Conservation (phyloP, 202 grass and related monocot species). For the Miscanthus sacchariflorus region DNA sequence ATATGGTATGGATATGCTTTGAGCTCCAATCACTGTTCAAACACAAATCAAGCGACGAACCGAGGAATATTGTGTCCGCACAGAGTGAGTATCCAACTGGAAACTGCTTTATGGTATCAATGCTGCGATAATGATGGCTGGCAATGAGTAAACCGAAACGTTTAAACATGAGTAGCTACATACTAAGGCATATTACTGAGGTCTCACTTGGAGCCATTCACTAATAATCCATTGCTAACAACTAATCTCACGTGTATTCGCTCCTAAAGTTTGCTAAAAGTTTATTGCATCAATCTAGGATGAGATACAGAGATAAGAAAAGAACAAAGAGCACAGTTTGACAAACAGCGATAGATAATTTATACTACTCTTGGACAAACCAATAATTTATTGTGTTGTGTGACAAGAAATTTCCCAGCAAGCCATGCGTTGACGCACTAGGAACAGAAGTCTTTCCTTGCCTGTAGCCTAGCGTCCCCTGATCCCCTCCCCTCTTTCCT, state of each 20-base stretch:
- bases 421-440: background rate
- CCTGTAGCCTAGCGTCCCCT: background rate
- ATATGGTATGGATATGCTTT: background rate
- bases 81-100: background rate
- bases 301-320: background rate
- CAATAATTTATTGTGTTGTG: background rate
- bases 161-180: too few relatives aligned
- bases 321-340: background rate
- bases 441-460: background rate
- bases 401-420: background rate
- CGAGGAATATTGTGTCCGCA: too few relatives aligned
- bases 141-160: too few relatives aligned
- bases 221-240: background rate
- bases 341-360: constrained; percentile 7
- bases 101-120: too few relatives aligned
- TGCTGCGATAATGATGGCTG: too few relatives aligned
- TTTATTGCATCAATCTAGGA: constrained; percentile 7
- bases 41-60: background rate
- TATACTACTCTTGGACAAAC: background rate
- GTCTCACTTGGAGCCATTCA: background rate
- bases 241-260: background rate
- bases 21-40: background rate
- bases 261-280: background rate
- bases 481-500: background rate
- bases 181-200: background rate